Evolutionary conservation across 805 yeast species (phyloP).

Genomic region (Myxozyma monticola): DNA sequence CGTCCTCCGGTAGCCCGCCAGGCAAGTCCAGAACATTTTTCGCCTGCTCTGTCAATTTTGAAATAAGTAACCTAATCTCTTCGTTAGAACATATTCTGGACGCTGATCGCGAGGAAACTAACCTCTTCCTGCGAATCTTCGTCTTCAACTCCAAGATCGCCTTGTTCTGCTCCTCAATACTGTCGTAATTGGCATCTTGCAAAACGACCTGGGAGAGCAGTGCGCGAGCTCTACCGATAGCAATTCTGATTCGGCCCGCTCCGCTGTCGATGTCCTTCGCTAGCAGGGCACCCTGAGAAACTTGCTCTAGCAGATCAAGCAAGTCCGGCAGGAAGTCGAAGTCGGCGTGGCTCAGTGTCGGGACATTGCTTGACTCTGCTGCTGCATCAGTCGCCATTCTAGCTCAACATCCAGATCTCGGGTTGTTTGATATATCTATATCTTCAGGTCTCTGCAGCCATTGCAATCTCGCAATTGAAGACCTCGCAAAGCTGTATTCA

Average conservation of each 20-base stretch:
- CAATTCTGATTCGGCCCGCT: slow-evolving; percentile 20
- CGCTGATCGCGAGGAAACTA: too few species aligned
- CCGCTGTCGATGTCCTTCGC: slow-evolving; percentile 22
- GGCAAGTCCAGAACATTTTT: slow-evolving; percentile 1
- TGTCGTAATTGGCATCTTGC: background rate
- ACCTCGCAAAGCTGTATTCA: too few species aligned
- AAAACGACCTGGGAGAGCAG: slow-evolving; percentile 4
- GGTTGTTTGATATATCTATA: too few species aligned
- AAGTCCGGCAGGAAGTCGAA: slow-evolving; percentile 26
- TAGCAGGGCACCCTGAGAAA: slow-evolving; percentile 13
- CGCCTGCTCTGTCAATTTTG: slow-evolving; percentile 1
- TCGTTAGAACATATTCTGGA: background rate
- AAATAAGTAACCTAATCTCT: background rate
- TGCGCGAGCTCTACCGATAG: slow-evolving; percentile 6
- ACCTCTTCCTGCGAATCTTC: slow-evolving; percentile 12
- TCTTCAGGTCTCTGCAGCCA: too few species aligned
- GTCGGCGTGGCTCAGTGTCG: slow-evolving; percentile 9
- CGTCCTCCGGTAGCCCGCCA: slow-evolving; percentile 5
- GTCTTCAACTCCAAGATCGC: slow-evolving; percentile 2
- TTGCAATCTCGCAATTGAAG: too few species aligned
- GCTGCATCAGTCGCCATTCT: too few species aligned
- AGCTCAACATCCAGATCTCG: too few species aligned
- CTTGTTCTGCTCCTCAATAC: slow-evolving; percentile 10
- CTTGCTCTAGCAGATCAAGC: slow-evolving; percentile 23
- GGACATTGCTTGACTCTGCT: too few species aligned